A percentile compares a stretch with the other conserved stretches of the same genome.
These are phyloP conservation scores for Venturia oleaginea DNA, from an alignment of 2,329 filamentous ascomycete species.

Conservation along the genomic window DNA sequence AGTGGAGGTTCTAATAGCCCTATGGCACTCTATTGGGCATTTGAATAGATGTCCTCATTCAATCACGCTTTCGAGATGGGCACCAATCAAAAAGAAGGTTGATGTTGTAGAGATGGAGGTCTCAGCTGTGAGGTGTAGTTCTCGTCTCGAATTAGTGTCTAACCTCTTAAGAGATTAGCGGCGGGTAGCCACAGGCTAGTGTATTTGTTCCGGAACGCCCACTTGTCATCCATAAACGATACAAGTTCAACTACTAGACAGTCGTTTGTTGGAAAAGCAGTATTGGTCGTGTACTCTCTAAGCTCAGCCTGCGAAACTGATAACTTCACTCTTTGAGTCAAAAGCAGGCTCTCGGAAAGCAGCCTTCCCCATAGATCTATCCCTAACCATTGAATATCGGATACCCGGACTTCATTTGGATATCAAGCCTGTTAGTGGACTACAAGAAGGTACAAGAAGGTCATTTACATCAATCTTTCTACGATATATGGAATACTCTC, in stretches of 20 bases:
- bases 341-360: neutral
- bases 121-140: neutral
- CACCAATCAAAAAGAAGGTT: neutral
- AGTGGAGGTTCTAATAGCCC: no score
- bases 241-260: no score
- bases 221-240: neutral
- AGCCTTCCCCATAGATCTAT: no score
- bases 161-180: neutral
- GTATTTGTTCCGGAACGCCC: neutral
- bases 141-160: neutral
- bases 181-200: neutral
- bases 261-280: no score
- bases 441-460: neutral
- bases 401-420: neutral
- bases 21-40: no score
- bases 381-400: no score
- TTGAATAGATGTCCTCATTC: no score
- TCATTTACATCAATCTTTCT: neutral
- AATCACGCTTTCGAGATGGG: neutral
- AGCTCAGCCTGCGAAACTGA: no score
- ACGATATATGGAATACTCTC: slow-evolving; percentile 9
- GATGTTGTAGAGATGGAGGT: neutral
- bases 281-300: no score
- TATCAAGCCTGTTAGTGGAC: neutral
- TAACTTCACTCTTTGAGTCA: neutral